Evolutionary conservation across 1,284 basidiomycete species (phyloP), one percentile per base, ranked within the genome.

Genomic region (Inonotus obliquus): DNA sequence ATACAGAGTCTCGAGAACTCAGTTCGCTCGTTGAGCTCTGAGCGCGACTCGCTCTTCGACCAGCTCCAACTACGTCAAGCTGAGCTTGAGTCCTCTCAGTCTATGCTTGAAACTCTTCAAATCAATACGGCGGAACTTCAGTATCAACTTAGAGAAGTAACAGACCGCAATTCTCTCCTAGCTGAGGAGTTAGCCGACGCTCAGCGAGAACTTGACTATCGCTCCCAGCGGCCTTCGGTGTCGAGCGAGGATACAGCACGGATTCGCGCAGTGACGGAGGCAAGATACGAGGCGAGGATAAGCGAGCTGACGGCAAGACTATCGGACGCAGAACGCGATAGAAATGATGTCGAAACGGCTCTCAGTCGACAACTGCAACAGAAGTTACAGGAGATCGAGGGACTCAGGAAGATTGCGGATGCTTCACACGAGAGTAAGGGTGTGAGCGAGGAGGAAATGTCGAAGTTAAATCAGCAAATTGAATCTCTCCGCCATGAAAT

Each of bases 1-100:
- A 88, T 96, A 52, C 74, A 80, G 1, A 76, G 82, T 4, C 80
- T 97, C 32, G 91, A 96, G 69, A 76, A 77, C 38, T 87, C 85
- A 0, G 77, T 93, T 19, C 81, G 83, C 64, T 83, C 79, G 27
- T 77, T 95, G 13, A 81, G 83, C 7, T 72, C 77, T 27, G 90
- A 93, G 69, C 94, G 94, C 67, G 86, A 86, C 66, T 71, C 77
- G 17, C 81, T 93, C 61, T 97, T 96, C 69, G 91, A 94, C 65
- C 85, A 90, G 63, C 78, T 93, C 4, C 92, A 97, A 73, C 69
- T 89, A 47, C 87, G 91, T 27, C 92, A 96, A 71, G 92, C 91
- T 13, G 94, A 97, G 69, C 73, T 91, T 14, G 95, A 98, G 74
- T 88, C 89, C 0, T 84, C 87, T 1, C 85, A 89, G 63, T 83